phyloP scores from a whole-genome alignment of 2,329 filamentous ascomycete species.

The Bipolaris sorokiniana region DNA sequence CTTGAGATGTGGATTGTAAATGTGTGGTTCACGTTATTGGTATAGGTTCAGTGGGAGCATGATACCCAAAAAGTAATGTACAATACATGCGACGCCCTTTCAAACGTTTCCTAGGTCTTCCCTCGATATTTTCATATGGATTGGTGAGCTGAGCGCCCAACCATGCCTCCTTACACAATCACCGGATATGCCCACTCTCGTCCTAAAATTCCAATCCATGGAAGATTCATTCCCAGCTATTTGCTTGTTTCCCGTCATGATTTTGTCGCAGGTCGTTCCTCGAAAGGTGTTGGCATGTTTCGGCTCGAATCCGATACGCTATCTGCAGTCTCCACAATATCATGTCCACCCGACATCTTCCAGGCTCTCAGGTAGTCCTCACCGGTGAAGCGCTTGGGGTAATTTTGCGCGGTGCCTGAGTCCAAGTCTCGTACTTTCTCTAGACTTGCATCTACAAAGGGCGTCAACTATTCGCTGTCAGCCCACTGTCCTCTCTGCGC shows the following conservation, averaged over 20 bases:
- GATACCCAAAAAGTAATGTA: slow-evolving; percentile 18
- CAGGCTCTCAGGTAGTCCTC: slow-evolving; percentile 44
- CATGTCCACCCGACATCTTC: slow-evolving; percentile 42
- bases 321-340: slow-evolving; percentile 25
- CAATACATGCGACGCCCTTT: slow-evolving; percentile 9
- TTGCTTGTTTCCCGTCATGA: slow-evolving; percentile 6
- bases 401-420: slow-evolving; percentile 18
- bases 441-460: slow-evolving; percentile 73
- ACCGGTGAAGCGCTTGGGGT: slow-evolving; percentile 38
- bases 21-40: slow-evolving; percentile 1
- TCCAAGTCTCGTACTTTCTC: slow-evolving; percentile 42
- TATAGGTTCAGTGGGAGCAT: slow-evolving; percentile 2
- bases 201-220: too few relatives aligned
- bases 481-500: neutral
- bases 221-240: neutral
- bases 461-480: slow-evolving; percentile 67
- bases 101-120: neutral
- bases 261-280: slow-evolving; percentile 28
- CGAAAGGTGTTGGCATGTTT: slow-evolving; percentile 37
- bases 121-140: neutral
- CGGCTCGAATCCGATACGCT: slow-evolving; percentile 3
- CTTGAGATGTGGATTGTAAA: neutral
- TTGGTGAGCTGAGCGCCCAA: slow-evolving; percentile 3
- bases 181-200: neutral
- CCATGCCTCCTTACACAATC: neutral